Base-by-base conservation (phyloP, 1,284 basidiomycete species). In the Marasmius tenuissimus region DNA sequence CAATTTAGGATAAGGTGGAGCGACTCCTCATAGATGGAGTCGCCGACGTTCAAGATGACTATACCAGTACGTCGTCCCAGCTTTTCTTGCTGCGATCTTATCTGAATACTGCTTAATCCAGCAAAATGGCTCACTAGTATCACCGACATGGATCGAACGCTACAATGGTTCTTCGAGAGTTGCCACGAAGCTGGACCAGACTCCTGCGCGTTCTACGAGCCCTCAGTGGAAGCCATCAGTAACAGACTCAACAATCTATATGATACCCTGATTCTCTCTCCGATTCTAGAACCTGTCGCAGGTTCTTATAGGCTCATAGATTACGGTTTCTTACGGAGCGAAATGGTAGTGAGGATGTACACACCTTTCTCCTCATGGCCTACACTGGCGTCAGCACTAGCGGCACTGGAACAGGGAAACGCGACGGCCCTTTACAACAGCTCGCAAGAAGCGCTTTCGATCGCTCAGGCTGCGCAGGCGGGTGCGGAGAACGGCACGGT, bases 11-110 rank as follows among this genome's bases (percentile, higher is more conserved):
- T 61, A 76, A 76, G 56, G 68, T 80, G 20, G 76, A 75, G 52
- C 73, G 77, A 6, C n/a, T 79, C 16, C 64, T 78, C 12, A 71
- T 80, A 14, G 79, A 80, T 60, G 76, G 68, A 57, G 48, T 55
- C 35, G 40, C 27, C 35, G 77, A 81, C 61, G 59, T 54, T 1
- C 11, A 69, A 0, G 72, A 78, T 10, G 66, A 77, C 58, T 79
- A 79, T 61, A 45, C 65, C 18, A 61, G 72, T 72, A 51, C 57
- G 66, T 62, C 4, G 27, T 27, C 4, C 27, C 4, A 27, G 27
- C 22, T 16, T 49, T 38, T 14, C 4, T 61, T 3, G 11, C 20
- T 5, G 49, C 35, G 0, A 47, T 54, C n/a, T n/a, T 35, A 42
- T 55, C 9, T 38, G 53, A 4, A 61, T 65, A 33, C 20, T 63